phyloP scores from a whole-genome alignment of 331 rosid species.

The Pyracantha coccinea region DNA sequence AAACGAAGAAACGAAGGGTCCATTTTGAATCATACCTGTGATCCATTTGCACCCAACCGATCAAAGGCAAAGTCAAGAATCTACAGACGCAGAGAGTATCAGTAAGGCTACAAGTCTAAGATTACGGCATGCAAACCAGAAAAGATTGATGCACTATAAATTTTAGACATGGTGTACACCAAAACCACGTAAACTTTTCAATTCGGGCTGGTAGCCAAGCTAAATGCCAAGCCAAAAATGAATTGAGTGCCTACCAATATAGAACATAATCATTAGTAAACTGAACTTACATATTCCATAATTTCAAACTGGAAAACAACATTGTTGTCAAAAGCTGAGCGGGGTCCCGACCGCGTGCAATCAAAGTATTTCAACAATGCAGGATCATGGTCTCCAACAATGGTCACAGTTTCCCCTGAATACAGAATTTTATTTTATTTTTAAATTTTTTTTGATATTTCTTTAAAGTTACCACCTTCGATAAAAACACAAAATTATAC shows the following conservation, averaged over 20 bases:
- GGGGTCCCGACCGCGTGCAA: constrained; percentile 63
- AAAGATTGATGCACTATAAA: not conserved
- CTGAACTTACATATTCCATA: constrained; percentile 63
- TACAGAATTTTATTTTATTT: not conserved
- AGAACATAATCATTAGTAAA: not conserved
- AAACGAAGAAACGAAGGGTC: not conserved
- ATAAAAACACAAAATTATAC: not conserved
- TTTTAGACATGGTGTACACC: not conserved
- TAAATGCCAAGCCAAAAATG: not conserved
- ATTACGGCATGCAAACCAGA: not conserved
- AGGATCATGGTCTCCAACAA: constrained; percentile 89
- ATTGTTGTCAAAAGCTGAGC: constrained; percentile 56
- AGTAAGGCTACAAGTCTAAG: constrained; percentile 7
- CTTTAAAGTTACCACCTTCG: not conserved
- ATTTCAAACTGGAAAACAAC: constrained; percentile 60
- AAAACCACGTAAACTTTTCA: not conserved
- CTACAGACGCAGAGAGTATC: constrained; percentile 38
- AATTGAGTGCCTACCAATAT: not conserved
- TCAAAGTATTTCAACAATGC: constrained; percentile 62
- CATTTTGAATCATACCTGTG: constrained; percentile 47
- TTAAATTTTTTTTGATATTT: too few relatives aligned
- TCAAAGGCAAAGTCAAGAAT: constrained; percentile 94
- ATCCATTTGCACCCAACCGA: constrained; percentile 76
- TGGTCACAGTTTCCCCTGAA: constrained; percentile 82
- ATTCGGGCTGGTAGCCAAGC: not conserved